A percentile compares a stretch with the other conserved stretches of the same genome.
Conservation (phyloP, 768 basidiomycete species). For the Tulasnella sp. region DNA sequence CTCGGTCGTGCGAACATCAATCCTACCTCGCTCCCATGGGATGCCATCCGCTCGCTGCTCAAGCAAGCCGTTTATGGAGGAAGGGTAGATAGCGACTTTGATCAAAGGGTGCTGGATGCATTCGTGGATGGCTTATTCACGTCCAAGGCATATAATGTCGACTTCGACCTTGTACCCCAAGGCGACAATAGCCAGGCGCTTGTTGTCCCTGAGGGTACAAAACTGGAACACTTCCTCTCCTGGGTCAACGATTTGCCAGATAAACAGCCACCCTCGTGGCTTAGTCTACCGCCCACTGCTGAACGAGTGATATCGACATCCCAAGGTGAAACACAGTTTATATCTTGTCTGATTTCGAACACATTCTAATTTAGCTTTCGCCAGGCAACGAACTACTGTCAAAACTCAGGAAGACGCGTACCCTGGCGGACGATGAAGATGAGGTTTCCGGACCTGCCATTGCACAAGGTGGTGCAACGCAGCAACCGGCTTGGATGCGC, state of each 20-base stretch:
- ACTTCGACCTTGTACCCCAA: slow-evolving; percentile 75
- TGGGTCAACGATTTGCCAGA: slow-evolving; percentile 90
- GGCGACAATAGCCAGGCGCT: slow-evolving; percentile 38
- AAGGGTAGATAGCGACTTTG: slow-evolving; percentile 87
- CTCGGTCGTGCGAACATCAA: slow-evolving; percentile 88
- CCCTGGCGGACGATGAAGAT: slow-evolving; percentile 77
- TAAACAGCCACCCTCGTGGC: slow-evolving; percentile 87
- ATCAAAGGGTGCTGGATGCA: slow-evolving; percentile 82
- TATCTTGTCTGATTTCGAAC: background rate
- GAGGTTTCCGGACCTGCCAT: slow-evolving; percentile 41
- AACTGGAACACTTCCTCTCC: slow-evolving; percentile 76
- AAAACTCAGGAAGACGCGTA: slow-evolving; percentile 89
- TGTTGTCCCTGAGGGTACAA: slow-evolving; percentile 84
- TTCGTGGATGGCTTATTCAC: slow-evolving; percentile 90
- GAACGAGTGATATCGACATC: slow-evolving; percentile 85
- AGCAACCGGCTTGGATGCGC: slow-evolving; percentile 94
- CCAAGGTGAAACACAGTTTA: slow-evolving; percentile 49
- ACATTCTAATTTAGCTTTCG: background rate
- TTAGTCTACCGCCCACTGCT: slow-evolving; percentile 84
- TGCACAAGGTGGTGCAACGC: slow-evolving; percentile 36
- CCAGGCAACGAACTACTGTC: slow-evolving; percentile 69
- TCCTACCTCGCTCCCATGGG: slow-evolving; percentile 88
- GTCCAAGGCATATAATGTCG: slow-evolving; percentile 78
- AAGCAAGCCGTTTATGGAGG: slow-evolving; percentile 97
- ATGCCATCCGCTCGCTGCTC: slow-evolving; percentile 82